Base-by-base conservation (phyloP, 441 rosid species). In the Kokia cookei region DNA sequence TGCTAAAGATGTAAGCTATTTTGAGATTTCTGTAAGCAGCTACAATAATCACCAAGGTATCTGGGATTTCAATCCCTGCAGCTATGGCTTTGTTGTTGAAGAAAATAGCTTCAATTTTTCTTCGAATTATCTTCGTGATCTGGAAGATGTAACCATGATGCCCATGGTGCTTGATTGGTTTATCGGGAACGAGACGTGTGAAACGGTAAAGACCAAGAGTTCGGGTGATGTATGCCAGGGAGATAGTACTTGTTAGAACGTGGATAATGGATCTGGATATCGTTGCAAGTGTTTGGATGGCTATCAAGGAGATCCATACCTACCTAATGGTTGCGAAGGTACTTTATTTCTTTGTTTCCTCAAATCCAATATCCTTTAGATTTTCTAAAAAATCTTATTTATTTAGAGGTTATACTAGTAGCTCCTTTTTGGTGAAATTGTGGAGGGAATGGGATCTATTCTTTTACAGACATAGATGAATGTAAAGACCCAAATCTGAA, bases 301-400 rank as follows among this genome's bases (percentile, higher is more conserved):
- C 17, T 76, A 45, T 19, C 13, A 58, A 10, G 67, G 77, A 17
- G 47, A 67, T 24, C 77, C 77, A 17, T 68, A 67, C 14, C 37
- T 59, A 8, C 19, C 60, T 8, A 37, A 48, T 51, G 78, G 78
- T 51, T 76, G 78, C 69, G 60, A 68, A 47, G 78, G 73, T 57
- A 54, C 19, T 9, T n/a, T 54, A 7, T 8, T 19, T 19, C 11
- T 26, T 11, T 48, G 32, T n/a, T 37, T 15, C 8, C 37, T 4
- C 17, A 27, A 59, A 12, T 22, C 24, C 29, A 55, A 13, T 54
- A 17, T 17, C 58, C 26, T 19, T 54, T 8, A 7, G 26, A 37
- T 59, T 42, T 27, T 37, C 42, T 2, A 47, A 5, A 47, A 5
- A 3, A 0, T 47, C 14, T 47, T 47, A 37, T 8, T 37, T 37